Conservation (phyloP, 2,329 filamentous ascomycete genomes). For the Claviceps pazoutovae region DNA sequence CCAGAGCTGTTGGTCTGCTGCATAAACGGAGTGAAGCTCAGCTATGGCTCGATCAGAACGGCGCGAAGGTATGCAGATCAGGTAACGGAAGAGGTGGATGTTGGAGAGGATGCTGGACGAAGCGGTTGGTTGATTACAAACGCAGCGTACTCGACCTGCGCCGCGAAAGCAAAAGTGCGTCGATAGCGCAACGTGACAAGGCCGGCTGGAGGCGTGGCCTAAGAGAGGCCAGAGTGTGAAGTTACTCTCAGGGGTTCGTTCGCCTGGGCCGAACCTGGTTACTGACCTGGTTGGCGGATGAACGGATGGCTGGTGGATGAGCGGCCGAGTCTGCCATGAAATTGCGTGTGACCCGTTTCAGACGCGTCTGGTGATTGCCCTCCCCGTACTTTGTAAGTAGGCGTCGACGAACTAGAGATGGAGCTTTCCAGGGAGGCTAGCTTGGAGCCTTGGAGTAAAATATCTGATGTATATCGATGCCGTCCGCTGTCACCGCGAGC, state of each 20-base stretch:
- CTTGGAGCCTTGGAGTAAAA: background rate
- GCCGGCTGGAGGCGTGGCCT: background rate
- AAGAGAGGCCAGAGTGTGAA: constrained; percentile 6
- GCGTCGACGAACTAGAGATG: background rate
- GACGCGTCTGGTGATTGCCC: background rate
- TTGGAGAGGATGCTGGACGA: background rate
- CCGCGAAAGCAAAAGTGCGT: constrained; percentile 4
- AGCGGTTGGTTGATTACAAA: background rate
- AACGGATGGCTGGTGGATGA: background rate
- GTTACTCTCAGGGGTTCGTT: constrained; percentile 2
- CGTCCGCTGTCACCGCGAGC: background rate
- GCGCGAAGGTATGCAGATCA: constrained; percentile 3
- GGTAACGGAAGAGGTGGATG: background rate
- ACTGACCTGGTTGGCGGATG: constrained; percentile 2
- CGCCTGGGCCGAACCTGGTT: constrained; percentile 2
- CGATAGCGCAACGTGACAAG: constrained; percentile 2
- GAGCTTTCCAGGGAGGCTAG: background rate
- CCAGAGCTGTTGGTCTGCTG: background rate
- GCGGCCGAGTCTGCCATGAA: background rate
- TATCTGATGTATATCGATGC: background rate
- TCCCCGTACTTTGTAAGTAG: background rate
- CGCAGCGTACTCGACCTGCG: constrained; percentile 1
- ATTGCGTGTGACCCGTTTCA: constrained; percentile 1
- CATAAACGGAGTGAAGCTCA: constrained; percentile 4
- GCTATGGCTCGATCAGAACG: constrained; percentile 4